These are phyloP conservation scores for Setomelanomma holmii DNA, from an alignment of 2,329 filamentous ascomycete species.

Conservation along the genomic window DNA sequence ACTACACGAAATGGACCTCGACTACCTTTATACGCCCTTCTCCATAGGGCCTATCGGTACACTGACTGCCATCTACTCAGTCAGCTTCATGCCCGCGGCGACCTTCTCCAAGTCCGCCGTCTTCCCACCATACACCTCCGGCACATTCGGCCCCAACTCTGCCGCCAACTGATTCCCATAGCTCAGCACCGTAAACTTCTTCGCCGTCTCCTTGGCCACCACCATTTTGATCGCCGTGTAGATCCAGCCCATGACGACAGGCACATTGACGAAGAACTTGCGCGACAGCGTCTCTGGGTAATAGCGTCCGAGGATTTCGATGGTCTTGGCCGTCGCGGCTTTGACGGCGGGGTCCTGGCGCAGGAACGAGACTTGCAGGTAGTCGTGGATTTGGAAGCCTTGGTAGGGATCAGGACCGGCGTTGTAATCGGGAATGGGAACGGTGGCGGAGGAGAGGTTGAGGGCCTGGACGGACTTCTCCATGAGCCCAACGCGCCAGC, in stretches of 20 bases:
- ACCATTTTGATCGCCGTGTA: slow-evolving; percentile 57
- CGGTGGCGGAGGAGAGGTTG: slow-evolving; percentile 71
- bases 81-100: slow-evolving; percentile 51
- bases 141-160: slow-evolving; percentile 71
- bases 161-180: slow-evolving; percentile 71
- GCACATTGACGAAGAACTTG: slow-evolving; percentile 97
- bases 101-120: slow-evolving; percentile 59
- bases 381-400: slow-evolving; percentile 93
- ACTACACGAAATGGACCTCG: too few species aligned
- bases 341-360: slow-evolving; percentile 80
- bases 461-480: slow-evolving; percentile 82
- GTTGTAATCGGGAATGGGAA: slow-evolving; percentile 73
- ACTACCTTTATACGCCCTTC: too few species aligned
- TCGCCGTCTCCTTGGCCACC: slow-evolving; percentile 56
- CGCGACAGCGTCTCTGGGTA: slow-evolving; percentile 89
- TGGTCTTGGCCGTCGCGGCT: slow-evolving; percentile 78
- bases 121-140: slow-evolving; percentile 80
- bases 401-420: slow-evolving; percentile 79
- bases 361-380: slow-evolving; percentile 85
- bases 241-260: slow-evolving; percentile 84
- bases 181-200: slow-evolving; percentile 58
- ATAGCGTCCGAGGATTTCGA: slow-evolving; percentile 78
- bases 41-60: too few species aligned
- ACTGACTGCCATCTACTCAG: too few species aligned
- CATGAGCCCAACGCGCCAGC: slow-evolving; percentile 91